Evolutionary conservation across 2,329 filamentous ascomycete genomes (phyloP).

Genomic region (Aspergillus latus): DNA sequence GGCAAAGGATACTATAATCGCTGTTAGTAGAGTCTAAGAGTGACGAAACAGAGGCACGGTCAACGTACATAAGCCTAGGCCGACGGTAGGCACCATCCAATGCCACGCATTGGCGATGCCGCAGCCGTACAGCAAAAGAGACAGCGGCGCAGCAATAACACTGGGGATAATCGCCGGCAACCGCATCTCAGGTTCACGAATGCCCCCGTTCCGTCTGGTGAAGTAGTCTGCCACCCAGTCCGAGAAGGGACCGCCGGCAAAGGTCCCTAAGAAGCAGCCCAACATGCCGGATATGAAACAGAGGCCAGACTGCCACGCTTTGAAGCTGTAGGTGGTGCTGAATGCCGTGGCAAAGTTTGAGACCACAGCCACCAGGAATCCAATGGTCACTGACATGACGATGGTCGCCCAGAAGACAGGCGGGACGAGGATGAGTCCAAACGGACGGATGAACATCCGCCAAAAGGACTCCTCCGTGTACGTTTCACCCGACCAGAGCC

Average conservation of each 20-base stretch:
- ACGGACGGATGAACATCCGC: slow-evolving; percentile 8
- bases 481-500: neutral
- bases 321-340: slow-evolving; percentile 7
- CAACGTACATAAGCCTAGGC: slow-evolving; percentile 31
- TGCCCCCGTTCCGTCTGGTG: slow-evolving; percentile 39
- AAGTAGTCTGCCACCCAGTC: slow-evolving; percentile 37
- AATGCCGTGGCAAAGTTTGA: slow-evolving; percentile 14
- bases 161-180: slow-evolving; percentile 19
- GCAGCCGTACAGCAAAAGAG: slow-evolving; percentile 34
- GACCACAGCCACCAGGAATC: slow-evolving; percentile 8
- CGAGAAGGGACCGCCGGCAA: slow-evolving; percentile 8
- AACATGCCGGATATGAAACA: slow-evolving; percentile 8
- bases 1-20: slow-evolving; percentile 3
- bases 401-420: slow-evolving; percentile 12
- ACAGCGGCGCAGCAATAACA: slow-evolving; percentile 27
- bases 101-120: slow-evolving; percentile 32
- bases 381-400: slow-evolving; percentile 9
- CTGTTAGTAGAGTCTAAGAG: no score
- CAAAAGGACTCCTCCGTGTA: slow-evolving; percentile 10
- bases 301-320: slow-evolving; percentile 9
- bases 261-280: slow-evolving; percentile 5
- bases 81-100: slow-evolving; percentile 59
- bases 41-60: no score
- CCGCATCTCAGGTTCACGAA: slow-evolving; percentile 36
- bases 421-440: slow-evolving; percentile 8